Evolutionary conservation across 768 basidiomycete genomes (phyloP), one percentile per base, ranked within the genome.

Genomic region (Neoboletus magnificus): DNA sequence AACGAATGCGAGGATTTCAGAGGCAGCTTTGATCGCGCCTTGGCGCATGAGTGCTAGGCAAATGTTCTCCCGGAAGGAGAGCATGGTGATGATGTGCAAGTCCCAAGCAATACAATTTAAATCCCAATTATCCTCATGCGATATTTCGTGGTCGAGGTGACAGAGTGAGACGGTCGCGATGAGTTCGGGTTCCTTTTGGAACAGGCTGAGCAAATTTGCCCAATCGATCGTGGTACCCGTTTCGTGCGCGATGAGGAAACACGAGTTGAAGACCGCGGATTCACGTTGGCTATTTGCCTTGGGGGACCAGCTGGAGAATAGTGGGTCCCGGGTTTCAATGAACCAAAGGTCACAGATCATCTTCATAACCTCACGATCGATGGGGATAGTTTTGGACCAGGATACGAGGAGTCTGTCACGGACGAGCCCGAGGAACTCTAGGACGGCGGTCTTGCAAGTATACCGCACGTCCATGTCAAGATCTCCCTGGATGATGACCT

Each of bases 301-400:
- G 16, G 36, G n/a, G 16, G 59, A 54, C 57, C 63, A 60, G 25
- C 65, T 67, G 11, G 59, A 67, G 30, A 71, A 69, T 5, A 55
- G 35, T 3, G 57, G 49, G n/a, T 69, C 61, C 9, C 56, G 29
- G 4, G 63, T 55, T 52, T 70, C 69, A 27, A 69, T 61, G 48
- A 61, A 62, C 67, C 67, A 69, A 16, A 69, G 63, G 29, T 63
- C 51, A 50, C 63, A 67, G 52, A 70, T 67, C 59, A 70, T 47
- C 35, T 49, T 54, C 65, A 71, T 67, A 44, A 71, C 27, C 47
- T 61, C 63, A n/a, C 58, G 63, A 44, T 71, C 69, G 0, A 54
- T 20, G 11, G 64, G 42, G 25, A 69, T 56, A n/a, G 36, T 37
- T 44, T 52, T 64, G n/a, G 65, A 67, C 69, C 68, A 71, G 44